phyloP scores from a whole-genome alignment of 108 stramenopile genomes.

The Nitzschia inconspicua region DNA sequence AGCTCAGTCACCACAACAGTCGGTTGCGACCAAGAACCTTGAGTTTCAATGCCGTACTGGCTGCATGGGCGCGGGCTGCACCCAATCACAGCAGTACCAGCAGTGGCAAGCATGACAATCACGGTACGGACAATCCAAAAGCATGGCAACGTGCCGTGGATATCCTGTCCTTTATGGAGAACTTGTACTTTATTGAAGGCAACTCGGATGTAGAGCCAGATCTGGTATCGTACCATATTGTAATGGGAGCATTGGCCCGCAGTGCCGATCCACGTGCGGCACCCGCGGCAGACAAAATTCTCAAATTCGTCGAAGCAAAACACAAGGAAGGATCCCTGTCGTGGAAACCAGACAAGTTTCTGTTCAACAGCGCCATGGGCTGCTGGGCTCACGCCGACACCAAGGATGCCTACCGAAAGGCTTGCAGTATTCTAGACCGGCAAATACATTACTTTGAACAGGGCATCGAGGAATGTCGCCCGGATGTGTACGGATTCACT shows the following conservation, averaged over 20 bases:
- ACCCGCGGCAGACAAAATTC: conserved; percentile 53
- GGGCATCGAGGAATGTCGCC: conserved; percentile 33
- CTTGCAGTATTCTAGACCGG: conserved; percentile 65
- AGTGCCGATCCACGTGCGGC: conserved; percentile 29
- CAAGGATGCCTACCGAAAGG: conserved; percentile 46
- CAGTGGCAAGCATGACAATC: too few relatives aligned
- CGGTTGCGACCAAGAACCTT: conserved; percentile 24
- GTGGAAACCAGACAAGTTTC: conserved; percentile 51
- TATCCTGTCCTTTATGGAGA: conserved; percentile 59
- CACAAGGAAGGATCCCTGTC: conserved; percentile 9
- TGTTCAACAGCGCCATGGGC: conserved; percentile 76
- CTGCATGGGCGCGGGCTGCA: conserved; percentile 48
- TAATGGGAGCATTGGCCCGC: conserved; percentile 38
- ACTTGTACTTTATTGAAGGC: conserved; percentile 26
- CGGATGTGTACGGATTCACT: conserved; percentile 78
- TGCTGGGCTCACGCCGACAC: conserved; percentile 58
- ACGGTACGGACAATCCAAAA: too few relatives aligned
- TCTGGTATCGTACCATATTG: conserved; percentile 28
- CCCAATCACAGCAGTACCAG: conserved; percentile 11
- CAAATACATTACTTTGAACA: conserved; percentile 46
- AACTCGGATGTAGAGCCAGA: conserved; percentile 40
- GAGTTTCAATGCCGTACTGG: conserved; percentile 65
- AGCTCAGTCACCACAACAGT: too few relatives aligned
- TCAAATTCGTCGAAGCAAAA: conserved; percentile 37
- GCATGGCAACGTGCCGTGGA: conserved; percentile 38